phyloP scores from a whole-genome alignment of 2,329 filamentous ascomycete species.

The Thielaviopsis musarum region DNA sequence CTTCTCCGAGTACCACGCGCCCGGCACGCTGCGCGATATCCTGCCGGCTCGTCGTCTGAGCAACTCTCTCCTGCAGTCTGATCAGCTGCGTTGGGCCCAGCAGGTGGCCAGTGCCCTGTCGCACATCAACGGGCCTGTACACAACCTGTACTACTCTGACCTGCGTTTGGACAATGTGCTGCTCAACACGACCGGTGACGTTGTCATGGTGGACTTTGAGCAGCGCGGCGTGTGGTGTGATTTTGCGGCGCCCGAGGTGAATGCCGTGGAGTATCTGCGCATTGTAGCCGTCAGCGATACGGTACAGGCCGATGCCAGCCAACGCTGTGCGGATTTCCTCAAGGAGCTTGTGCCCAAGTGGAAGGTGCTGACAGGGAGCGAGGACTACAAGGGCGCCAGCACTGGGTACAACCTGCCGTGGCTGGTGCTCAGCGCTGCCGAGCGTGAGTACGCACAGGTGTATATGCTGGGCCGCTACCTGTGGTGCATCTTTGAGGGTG shows the following conservation, averaged over 20 bases:
- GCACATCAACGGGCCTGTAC: slow-evolving; percentile 18
- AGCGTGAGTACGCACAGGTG: slow-evolving; percentile 41
- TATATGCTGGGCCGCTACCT: slow-evolving; percentile 46
- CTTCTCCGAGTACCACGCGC: slow-evolving; percentile 33
- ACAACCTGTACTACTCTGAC: slow-evolving; percentile 36
- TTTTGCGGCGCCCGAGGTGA: slow-evolving; percentile 43
- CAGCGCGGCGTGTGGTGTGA: slow-evolving; percentile 47
- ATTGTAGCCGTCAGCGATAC: slow-evolving; percentile 33
- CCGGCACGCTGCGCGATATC: slow-evolving; percentile 38
- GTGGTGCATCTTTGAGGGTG: slow-evolving; percentile 46
- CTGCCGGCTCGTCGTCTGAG: slow-evolving; percentile 35
- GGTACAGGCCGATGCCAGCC: slow-evolving; percentile 23
- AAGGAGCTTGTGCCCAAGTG: slow-evolving; percentile 29
- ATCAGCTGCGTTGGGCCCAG: slow-evolving; percentile 35
- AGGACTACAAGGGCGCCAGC: slow-evolving; percentile 30
- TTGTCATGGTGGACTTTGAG: slow-evolving; percentile 44
- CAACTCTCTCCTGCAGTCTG: slow-evolving; percentile 22
- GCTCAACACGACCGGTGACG: slow-evolving; percentile 28
- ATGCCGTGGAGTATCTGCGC: slow-evolving; percentile 40
- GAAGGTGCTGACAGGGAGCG: slow-evolving; percentile 23
- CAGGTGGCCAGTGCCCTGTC: slow-evolving; percentile 35
- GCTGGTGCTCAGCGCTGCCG: slow-evolving; percentile 31
- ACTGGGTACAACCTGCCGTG: slow-evolving; percentile 39
- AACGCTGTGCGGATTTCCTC: slow-evolving; percentile 26
- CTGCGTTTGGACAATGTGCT: slow-evolving; percentile 44